These are phyloP conservation scores for Clavaria fumosa DNA, from an alignment of 768 basidiomycete genomes.

Conservation along the genomic window DNA sequence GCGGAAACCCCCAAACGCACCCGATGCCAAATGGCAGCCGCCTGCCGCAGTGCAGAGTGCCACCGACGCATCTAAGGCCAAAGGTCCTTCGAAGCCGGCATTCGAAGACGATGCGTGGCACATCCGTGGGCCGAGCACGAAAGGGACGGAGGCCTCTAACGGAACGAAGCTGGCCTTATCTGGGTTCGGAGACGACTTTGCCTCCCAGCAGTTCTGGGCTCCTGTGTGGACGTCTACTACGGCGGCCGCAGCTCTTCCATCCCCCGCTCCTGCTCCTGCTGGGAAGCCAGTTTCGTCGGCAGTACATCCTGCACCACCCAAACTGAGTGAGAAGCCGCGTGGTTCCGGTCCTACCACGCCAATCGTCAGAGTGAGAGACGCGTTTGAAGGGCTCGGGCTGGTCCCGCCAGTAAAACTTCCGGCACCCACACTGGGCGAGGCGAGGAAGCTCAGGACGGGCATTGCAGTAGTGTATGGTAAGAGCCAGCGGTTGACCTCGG, in stretches of 20 bases:
- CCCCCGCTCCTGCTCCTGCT: not conserved
- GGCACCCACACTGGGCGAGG: constrained; percentile 61
- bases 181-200: constrained; percentile 53
- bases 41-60: not conserved
- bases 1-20: not conserved
- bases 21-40: not conserved
- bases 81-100: constrained; percentile 12
- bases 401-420: constrained; percentile 27
- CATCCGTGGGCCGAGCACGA: constrained; percentile 17
- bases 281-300: too few relatives aligned
- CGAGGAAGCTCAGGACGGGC: constrained; percentile 55
- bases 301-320: too few relatives aligned
- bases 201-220: constrained; percentile 26
- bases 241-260: not conserved
- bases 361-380: constrained; percentile 38
- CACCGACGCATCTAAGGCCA: constrained; percentile 31
- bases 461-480: constrained; percentile 34
- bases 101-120: not conserved
- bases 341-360: too few relatives aligned
- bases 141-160: constrained; percentile 10
- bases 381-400: constrained; percentile 63
- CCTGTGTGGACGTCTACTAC: not conserved
- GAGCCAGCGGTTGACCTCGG: constrained; percentile 5
- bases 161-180: constrained; percentile 12
- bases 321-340: too few relatives aligned